These are phyloP conservation scores for Suillus hirtellus DNA, from an alignment of 768 basidiomycete genomes.

Conservation along the genomic window DNA sequence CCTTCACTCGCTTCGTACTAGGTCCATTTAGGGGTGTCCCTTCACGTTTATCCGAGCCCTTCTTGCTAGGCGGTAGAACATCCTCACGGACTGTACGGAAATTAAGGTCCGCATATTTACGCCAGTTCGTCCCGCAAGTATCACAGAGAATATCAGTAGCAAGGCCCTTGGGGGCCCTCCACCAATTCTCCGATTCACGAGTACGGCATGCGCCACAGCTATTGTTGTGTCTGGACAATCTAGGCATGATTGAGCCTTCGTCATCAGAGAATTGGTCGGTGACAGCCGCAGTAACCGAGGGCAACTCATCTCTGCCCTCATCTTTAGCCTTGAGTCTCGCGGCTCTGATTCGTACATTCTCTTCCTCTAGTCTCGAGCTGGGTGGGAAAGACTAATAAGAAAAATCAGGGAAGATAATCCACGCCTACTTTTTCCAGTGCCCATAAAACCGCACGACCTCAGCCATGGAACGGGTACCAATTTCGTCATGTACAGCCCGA, in stretches of 20 bases:
- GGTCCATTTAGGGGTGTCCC: slow-evolving; percentile 58
- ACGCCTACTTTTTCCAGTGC: slow-evolving; percentile 78
- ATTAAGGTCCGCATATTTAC: slow-evolving; percentile 91
- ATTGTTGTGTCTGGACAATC: slow-evolving; percentile 50
- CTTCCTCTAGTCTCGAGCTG: slow-evolving; percentile 70
- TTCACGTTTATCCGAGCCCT: slow-evolving; percentile 53
- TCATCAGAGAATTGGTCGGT: slow-evolving; percentile 52
- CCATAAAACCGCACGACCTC: slow-evolving; percentile 86
- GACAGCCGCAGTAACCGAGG: slow-evolving; percentile 35
- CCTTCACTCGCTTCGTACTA: slow-evolving; percentile 66
- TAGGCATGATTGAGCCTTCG: slow-evolving; percentile 71
- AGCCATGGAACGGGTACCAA: slow-evolving; percentile 64
- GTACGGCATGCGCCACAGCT: slow-evolving; percentile 86
- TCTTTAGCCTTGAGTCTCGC: slow-evolving; percentile 34
- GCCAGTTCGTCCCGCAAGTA: slow-evolving; percentile 82
- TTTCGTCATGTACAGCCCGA: slow-evolving; percentile 72
- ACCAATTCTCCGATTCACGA: slow-evolving; percentile 79
- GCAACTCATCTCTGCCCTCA: slow-evolving; percentile 22
- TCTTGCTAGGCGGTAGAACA: slow-evolving; percentile 44
- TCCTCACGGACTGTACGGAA: slow-evolving; percentile 74
- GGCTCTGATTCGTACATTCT: slow-evolving; percentile 53
- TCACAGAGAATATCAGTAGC: slow-evolving; percentile 79
- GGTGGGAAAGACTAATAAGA: slow-evolving; percentile 12
- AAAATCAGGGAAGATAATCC: slow-evolving; percentile 7
- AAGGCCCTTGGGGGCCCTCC: slow-evolving; percentile 91